These are phyloP conservation scores for Russula ochroleuca DNA, from an alignment of 768 basidiomycete genomes.

Conservation along the genomic window DNA sequence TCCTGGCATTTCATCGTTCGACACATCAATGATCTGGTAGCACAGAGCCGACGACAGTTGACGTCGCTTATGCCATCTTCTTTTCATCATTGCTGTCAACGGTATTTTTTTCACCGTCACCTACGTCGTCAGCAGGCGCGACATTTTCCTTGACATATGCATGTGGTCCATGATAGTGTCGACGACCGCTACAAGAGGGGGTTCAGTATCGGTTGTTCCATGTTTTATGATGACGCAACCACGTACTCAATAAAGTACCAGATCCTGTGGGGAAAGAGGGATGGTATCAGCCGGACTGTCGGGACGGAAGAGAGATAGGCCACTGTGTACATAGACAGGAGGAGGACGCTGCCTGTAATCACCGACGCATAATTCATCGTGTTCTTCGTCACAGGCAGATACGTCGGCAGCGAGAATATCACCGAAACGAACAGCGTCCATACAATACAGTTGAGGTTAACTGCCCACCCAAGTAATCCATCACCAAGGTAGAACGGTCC, in stretches of 20 bases:
- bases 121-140: background rate
- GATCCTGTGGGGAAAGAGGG: conserved; percentile 13
- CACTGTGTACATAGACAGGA: conserved; percentile 32
- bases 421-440: conserved; percentile 69
- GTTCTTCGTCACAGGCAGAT: conserved; percentile 58
- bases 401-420: conserved; percentile 69
- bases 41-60: no score
- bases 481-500: conserved; percentile 84
- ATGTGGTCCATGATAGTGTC: conserved; percentile 25
- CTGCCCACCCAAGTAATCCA: conserved; percentile 55
- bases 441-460: conserved; percentile 59
- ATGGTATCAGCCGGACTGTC: background rate
- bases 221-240: background rate
- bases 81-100: background rate
- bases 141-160: conserved; percentile 4
- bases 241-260: conserved; percentile 31
- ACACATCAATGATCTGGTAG: no score
- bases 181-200: conserved; percentile 16
- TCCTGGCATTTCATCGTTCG: no score
- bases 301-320: background rate
- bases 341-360: conserved; percentile 37
- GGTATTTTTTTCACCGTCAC: background rate
- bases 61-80: background rate
- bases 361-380: conserved; percentile 83
- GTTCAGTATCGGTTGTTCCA: background rate